Percentiles rank a stretch among this genome's conserved stretches.
Evolutionary conservation across 139 green algal genomes (phyloP).

Genomic region (Spirogloea muscicola): DNA sequence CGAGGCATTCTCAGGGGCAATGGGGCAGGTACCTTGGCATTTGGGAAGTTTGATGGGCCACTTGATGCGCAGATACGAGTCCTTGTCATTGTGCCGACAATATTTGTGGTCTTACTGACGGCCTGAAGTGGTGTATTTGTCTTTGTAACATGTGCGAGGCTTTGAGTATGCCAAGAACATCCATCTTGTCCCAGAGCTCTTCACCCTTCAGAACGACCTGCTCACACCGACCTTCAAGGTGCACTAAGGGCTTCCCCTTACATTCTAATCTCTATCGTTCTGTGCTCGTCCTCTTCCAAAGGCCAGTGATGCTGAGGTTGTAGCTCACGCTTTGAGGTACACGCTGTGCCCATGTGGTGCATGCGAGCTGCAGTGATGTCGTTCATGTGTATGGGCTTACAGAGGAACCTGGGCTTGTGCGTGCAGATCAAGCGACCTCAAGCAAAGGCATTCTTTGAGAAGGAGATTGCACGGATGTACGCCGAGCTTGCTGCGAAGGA

Average conservation of each 20-base stretch:
- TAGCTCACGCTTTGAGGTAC: too few relatives aligned
- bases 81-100: not conserved
- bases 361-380: too few relatives aligned
- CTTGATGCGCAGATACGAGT: not conserved
- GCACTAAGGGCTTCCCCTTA: too few relatives aligned
- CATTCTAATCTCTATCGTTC: too few relatives aligned
- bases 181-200: constrained; percentile 71
- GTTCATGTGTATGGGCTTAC: too few relatives aligned
- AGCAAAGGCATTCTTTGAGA: constrained; percentile 44
- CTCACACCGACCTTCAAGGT: constrained; percentile 90
- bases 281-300: too few relatives aligned
- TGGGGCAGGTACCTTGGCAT: not conserved
- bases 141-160: constrained; percentile 47
- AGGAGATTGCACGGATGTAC: constrained; percentile 42
- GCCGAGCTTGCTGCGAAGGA: constrained; percentile 22
- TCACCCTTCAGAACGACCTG: constrained; percentile 84
- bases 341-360: too few relatives aligned
- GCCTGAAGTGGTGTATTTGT: not conserved
- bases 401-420: too few relatives aligned
- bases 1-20: too few relatives aligned
- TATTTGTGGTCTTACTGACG: not conserved
- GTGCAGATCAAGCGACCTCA: constrained; percentile 42
- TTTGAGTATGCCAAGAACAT: constrained; percentile 54
- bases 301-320: too few relatives aligned
- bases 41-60: not conserved